Evolutionary conservation across 495 filamentous ascomycete species (phyloP), one percentile per base, ranked within the genome.

Genomic region (Trypethelium eluteriae): DNA sequence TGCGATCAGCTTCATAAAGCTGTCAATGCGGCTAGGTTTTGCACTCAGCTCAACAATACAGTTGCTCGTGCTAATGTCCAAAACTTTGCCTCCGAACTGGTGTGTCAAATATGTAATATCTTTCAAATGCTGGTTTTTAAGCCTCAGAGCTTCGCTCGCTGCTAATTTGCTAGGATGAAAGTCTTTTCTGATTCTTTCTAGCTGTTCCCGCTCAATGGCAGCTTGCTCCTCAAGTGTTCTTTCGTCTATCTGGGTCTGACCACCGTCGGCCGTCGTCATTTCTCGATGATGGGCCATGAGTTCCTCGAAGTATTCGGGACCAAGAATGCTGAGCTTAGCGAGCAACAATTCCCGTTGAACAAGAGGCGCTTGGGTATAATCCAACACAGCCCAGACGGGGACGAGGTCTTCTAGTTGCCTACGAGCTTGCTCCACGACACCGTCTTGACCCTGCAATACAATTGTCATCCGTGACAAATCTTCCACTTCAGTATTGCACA

Each of bases 391-490:
- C 94, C 94, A 98, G 63, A 98, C 94, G 38, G 94, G 94, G 39
- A 98, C 94, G 39, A 98, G 81, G 73, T 98, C 94, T 73, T 98
- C 94, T 16, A 98, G 81, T 81, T 98, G 94, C 64, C 94, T 84
- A 49, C 94, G 88, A 57, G 94, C 94, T 80, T 98, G 94, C 82
- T 98, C 94, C 16, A 98, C 93, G 32, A 98, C 94, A 61, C 93
- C 94, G 72, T 98, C 93, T 78, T 96, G 93, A 46, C 94, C 94
- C 66, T 89, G 89, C 50, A 98, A 82, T 65, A 98, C 94, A 70
- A 98, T 98, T 47, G 94, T 98, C 94, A 98, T 98, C 71, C 94
- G 92, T 32, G 91, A 96, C 38, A 98, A 80, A 72, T 98, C 93
- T 70, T 91, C 91, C n/a, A 98, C 93, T 78, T 97, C 94, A 53